Evolutionary conservation across 768 basidiomycete genomes (phyloP), one percentile per base, ranked within the genome.

Genomic region (Candolleomyces eurysporus): DNA sequence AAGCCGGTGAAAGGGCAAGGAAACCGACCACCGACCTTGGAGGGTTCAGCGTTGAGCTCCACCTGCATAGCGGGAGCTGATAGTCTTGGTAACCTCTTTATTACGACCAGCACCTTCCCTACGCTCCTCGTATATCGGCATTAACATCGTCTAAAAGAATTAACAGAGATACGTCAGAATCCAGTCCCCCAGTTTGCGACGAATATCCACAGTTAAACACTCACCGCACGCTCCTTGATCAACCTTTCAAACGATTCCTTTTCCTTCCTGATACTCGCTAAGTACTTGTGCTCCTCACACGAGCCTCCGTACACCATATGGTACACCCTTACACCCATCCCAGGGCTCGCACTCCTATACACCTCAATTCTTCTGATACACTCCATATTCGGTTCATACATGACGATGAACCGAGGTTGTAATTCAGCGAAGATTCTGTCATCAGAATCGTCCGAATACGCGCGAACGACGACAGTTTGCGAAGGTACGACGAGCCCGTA

Each of bases 291-390:
- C 67, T 99, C 97, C 72, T 99, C 97, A 64, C 90, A 91, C 52
- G 93, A 96, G 67, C 91, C 85, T 59, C 86, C 82, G 73, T 98
- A 98, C n/a, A 94, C 78, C 90, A 97, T 90, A 71, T 98, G 95
- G 74, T 98, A 98, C 2, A 98, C 90, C 14, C 96, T 81, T 0
- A 98, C 86, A 0, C 82, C 89, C 6, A 96, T 73, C 0, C 92
- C 92, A 0, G 93, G 89, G 74, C 89, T 87, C 3, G 90, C 85
- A 60, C 87, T 90, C 66, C 91, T 87, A 72, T 96, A 98, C 0
- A 93, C 96, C 82, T 99, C 96, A 26, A 99, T 81, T 1, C 97
- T 83, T 30, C 97, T 81, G 42, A 98, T 85, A 67, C 98, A 99
- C 57, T 96, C 91, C 70, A 94, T 89, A 67, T 88, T 91, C 2